These are phyloP conservation scores for Fusarium ambrosium DNA, from an alignment of 2,329 filamentous ascomycete genomes.

Conservation along the genomic window DNA sequence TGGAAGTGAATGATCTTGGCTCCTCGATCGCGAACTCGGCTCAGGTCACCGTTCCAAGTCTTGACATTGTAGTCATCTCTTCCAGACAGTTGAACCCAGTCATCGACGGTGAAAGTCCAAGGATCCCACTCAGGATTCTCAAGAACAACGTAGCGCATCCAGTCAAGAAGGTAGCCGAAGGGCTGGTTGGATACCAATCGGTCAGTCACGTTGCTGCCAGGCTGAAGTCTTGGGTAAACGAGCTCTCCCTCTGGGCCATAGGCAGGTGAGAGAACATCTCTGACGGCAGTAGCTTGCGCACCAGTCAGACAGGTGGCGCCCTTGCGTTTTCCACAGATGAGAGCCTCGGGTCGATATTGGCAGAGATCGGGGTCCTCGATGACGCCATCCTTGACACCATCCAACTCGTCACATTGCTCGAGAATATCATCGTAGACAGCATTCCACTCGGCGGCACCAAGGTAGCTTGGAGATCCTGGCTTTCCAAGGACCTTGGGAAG, in stretches of 20 bases:
- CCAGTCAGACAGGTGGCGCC: constrained; percentile 10
- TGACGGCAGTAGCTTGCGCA: neutral
- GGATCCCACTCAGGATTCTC: constrained; percentile 51
- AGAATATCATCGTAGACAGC: constrained; percentile 59
- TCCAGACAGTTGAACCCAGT: constrained; percentile 43
- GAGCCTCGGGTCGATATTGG: constrained; percentile 56
- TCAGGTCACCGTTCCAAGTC: constrained; percentile 56
- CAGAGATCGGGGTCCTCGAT: constrained; percentile 62
- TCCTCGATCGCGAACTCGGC: constrained; percentile 54
- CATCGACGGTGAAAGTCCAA: constrained; percentile 43
- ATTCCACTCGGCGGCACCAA: constrained; percentile 51
- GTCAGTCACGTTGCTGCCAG: constrained; percentile 55
- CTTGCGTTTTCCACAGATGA: constrained; percentile 51
- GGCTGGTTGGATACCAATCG: constrained; percentile 44
- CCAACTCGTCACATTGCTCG: constrained; percentile 63
- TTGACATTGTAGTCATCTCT: constrained; percentile 57
- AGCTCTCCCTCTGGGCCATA: constrained; percentile 49
- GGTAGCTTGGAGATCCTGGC: constrained; percentile 12
- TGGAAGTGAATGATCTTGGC: constrained; percentile 62
- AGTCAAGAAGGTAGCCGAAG: constrained; percentile 27
- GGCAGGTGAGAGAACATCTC: constrained; percentile 48
- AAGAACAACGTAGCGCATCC: constrained; percentile 57
- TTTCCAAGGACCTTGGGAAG: neutral
- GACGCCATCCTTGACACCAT: constrained; percentile 65
- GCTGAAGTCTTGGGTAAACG: constrained; percentile 61